Percentiles rank a stretch among this genome's conserved stretches.
These are phyloP conservation scores for Ormosia semicastrata DNA, from an alignment of 306 rosid genomes.

Conservation along the genomic window DNA sequence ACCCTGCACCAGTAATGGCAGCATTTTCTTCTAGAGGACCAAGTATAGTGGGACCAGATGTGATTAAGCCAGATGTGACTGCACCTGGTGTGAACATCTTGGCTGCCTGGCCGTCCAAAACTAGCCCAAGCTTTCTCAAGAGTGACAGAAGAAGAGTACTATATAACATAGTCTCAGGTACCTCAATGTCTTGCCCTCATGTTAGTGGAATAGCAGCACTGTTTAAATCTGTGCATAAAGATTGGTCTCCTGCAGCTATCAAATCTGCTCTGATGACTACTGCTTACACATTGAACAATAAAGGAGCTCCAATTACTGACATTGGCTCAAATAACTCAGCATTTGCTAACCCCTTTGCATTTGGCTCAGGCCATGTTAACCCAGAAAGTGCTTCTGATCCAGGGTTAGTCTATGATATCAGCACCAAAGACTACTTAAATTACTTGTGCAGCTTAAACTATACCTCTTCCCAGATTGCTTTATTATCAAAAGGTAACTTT, in stretches of 20 bases:
- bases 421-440: slow-evolving; percentile 43
- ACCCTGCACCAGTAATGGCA: slow-evolving; percentile 58
- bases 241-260: slow-evolving; percentile 70
- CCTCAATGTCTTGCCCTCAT: slow-evolving; percentile 90
- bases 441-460: slow-evolving; percentile 64
- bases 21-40: slow-evolving; percentile 86
- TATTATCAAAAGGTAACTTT: slow-evolving; percentile 42
- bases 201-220: slow-evolving; percentile 70
- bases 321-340: slow-evolving; percentile 21
- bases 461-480: slow-evolving; percentile 51
- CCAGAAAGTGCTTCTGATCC: slow-evolving; percentile 73
- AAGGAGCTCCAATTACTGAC: slow-evolving; percentile 44
- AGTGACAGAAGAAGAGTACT: slow-evolving; percentile 56
- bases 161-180: slow-evolving; percentile 69
- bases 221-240: slow-evolving; percentile 47
- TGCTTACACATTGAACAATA: slow-evolving; percentile 54
- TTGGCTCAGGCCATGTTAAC: slow-evolving; percentile 72
- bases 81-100: slow-evolving; percentile 83
- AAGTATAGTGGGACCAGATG: slow-evolving; percentile 39
- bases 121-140: slow-evolving; percentile 43
- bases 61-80: slow-evolving; percentile 74
- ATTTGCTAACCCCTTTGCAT: slow-evolving; percentile 58
- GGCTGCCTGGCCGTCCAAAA: slow-evolving; percentile 71
- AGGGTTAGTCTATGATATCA: slow-evolving; percentile 63
- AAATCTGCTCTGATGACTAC: slow-evolving; percentile 83